These are phyloP conservation scores for Huntiella savannae DNA, from an alignment of 2,329 filamentous ascomycete species.

Conservation along the genomic window DNA sequence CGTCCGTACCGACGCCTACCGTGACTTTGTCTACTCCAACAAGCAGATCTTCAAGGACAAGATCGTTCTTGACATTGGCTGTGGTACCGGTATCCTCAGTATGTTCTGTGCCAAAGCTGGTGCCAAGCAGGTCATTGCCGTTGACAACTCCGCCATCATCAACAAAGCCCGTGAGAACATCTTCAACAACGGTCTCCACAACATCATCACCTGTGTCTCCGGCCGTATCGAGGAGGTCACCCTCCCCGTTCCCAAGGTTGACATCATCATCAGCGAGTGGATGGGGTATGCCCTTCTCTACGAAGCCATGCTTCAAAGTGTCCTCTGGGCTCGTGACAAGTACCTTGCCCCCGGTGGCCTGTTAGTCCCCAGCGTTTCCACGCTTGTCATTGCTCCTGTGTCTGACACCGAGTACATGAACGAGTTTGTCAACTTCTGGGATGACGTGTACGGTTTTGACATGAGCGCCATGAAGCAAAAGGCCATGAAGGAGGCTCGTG, in stretches of 20 bases:
- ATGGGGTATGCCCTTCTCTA: conserved; percentile 92
- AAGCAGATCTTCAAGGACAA: conserved; percentile 75
- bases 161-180: conserved; percentile 71
- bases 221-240: conserved; percentile 78
- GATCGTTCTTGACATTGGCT: conserved; percentile 78
- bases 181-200: conserved; percentile 56
- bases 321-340: conserved; percentile 70
- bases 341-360: conserved; percentile 67
- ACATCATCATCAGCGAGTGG: conserved; percentile 94
- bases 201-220: conserved; percentile 58
- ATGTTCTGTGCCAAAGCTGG: conserved; percentile 91
- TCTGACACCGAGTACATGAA: conserved; percentile 58
- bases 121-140: conserved; percentile 68
- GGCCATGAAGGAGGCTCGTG: conserved; percentile 64
- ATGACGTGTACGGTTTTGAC: conserved; percentile 83
- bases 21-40: conserved; percentile 87
- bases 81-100: conserved; percentile 65
- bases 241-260: conserved; percentile 61
- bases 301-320: conserved; percentile 88
- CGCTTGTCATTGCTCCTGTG: conserved; percentile 64
- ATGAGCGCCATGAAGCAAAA: conserved; percentile 78
- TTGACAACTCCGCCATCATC: conserved; percentile 85
- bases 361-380: conserved; percentile 72
- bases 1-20: conserved; percentile 75
- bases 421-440: conserved; percentile 71